Base-by-base conservation (phyloP, 177 flowering plant species). In the Vitis hybrid region DNA sequence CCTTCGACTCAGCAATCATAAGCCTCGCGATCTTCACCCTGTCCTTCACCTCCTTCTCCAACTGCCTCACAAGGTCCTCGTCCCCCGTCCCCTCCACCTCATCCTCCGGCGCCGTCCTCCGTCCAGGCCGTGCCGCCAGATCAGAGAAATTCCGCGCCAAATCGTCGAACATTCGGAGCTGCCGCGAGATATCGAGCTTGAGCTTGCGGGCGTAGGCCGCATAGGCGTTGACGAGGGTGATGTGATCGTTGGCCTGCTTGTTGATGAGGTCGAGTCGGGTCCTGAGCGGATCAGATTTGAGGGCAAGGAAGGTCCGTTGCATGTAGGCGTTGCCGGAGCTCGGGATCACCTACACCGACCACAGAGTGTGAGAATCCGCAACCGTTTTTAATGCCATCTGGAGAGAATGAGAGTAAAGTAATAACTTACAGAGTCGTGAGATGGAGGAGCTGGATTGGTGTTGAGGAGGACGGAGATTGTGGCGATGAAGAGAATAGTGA, bases 11-110 rank as follows among this genome's bases (percentile, higher is more conserved):
- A 0, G 70, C 83, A 62, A 91, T 83, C 84, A 91, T 73, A 52
- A 74, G 58, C 60, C 97, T 68, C 1, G 89, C 87, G 57, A 72
- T 54, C 76, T 89, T 91, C 57, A 90, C 85, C 70, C 74, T 85
- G 32, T 89, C 94, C 75, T 91, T 91, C 32, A 86, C 89, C 77
- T 92, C 94, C 81, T 88, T 92, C 87, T 92, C 97, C 63, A 88
- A 87, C 66, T 86, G 91, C 79, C 88, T 80, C 65, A 90, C 77
- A 52, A 80, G 79, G 45, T 90, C 94, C 78, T 90, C 97, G 21
- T 92, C 94, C 52, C 87, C 70, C 0, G 83, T 78, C 14, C 85
- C 85, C 10, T 80, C 86, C 1, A 88, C 21, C 15, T 83, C 88
- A 52, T 86, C 79, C 74, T 87, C 63, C 0, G 88, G 59, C 0